Base-by-base conservation (phyloP, 2,329 filamentous ascomycete species). In the Colletotrichum zoysiae region DNA sequence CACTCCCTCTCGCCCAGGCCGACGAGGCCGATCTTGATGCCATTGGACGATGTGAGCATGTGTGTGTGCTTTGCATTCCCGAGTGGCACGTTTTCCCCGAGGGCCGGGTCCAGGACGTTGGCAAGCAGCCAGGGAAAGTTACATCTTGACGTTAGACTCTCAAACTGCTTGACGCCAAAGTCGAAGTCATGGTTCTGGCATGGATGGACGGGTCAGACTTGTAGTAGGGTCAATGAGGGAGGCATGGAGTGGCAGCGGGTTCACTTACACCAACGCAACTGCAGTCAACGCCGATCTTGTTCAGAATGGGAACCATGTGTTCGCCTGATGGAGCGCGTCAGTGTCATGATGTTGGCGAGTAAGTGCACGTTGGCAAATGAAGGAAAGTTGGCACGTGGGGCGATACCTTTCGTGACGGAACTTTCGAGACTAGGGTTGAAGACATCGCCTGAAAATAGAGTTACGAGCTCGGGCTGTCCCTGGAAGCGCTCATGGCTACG, bases 371-470 rank as follows among this genome's bases (percentile, higher is more conserved):
- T 57, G 67, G n/a, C n/a, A n/a, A n/a, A n/a, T n/a, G n/a, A n/a
- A n/a, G n/a, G n/a, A n/a, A n/a, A n/a, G 67, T 33, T 57, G 67
- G 59, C 46, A 50, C 26, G 40, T 14, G 48, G 56, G 48, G 55
- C 16, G 20, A 18, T 56, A 86, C 93, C 95, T 83, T 97, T 97
- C 3, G 95, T 97, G 44, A 97, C 91, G 23, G 92, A 93, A 77
- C 92, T 95, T 82, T 97, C 95, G 70, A 97, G 83, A 76, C 93
- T 95, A 0, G 95, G 95, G 79, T 97, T 97, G 82, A 96, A 98
- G 12, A 92, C 94, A 86, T 97, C 95, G 48, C 95, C 95, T 3
- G 94, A 97, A 82, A 97, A 98, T 76, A 97, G 87, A 1, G 93
- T 95, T 62, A 97, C 78, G 5, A 94, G 82, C 50, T 88, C 84